A percentile compares a stretch with the other conserved stretches of the same genome.
Conservation (phyloP, 208 protist species). For the Acanthamoeba rhysodes region DNA sequence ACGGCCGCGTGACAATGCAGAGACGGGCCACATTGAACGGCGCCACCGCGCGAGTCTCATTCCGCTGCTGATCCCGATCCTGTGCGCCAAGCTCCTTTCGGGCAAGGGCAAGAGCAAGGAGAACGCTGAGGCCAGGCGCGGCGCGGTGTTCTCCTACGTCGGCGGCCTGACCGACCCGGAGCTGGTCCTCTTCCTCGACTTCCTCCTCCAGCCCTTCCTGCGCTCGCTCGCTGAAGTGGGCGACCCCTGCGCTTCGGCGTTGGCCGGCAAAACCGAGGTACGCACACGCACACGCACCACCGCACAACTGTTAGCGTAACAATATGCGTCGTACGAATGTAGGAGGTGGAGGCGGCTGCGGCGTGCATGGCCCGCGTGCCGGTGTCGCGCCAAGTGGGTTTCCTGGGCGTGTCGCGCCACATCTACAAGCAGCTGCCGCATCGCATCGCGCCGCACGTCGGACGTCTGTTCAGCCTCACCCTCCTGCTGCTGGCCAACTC, state of each 20-base stretch:
- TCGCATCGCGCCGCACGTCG: conserved; percentile 41
- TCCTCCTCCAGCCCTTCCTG: conserved; percentile 66
- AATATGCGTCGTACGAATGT: too few relatives aligned
- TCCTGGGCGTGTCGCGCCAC: conserved; percentile 51
- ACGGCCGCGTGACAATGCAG: not conserved
- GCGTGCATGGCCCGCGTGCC: not conserved
- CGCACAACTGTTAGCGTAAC: not conserved
- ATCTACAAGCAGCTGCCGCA: conserved; percentile 72
- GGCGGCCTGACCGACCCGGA: conserved; percentile 45
- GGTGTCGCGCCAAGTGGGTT: not conserved
- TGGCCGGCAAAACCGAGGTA: conserved; percentile 54
- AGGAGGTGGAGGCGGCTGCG: not conserved
- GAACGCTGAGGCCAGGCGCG: conserved; percentile 58
- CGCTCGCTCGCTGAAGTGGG: not conserved
- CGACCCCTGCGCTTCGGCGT: conserved; percentile 20
- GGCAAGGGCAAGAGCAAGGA: conserved; percentile 67
- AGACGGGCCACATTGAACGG: conserved; percentile 18
- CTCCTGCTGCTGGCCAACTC: conserved; percentile 67
- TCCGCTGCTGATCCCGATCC: conserved; percentile 69
- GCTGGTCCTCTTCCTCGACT: conserved; percentile 62
- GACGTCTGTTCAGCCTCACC: conserved; percentile 54
- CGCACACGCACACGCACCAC: not conserved
- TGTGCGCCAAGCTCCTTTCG: conserved; percentile 70
- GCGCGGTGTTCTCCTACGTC: conserved; percentile 57
- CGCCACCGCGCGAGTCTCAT: conserved; percentile 48